Base-by-base conservation (phyloP, 352 stramenopile species). In the Saprolegnia parasitica region DNA sequence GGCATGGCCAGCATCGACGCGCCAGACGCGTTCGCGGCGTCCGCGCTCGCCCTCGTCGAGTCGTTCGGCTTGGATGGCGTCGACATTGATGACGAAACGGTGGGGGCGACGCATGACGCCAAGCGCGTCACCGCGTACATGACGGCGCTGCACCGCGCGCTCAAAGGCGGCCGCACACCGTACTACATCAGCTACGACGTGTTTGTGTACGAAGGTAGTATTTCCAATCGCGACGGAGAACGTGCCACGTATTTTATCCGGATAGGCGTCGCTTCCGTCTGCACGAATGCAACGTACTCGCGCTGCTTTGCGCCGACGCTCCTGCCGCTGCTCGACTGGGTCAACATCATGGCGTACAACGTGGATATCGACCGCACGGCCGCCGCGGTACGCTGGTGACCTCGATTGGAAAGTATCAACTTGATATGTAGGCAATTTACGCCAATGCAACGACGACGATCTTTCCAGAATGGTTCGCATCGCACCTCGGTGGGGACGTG, bases 311-410 rank as follows among this genome's bases (percentile, higher is more conserved):
- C 83, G 3, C 71, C 72, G 8, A 68, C 55, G 35, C 64, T 88
- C 1, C 63, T 91, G 29, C 60, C 79, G 24, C 81, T 80, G 21
- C 72, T 90, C 21, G 80, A 90, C 71, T 91, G 83, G 83, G 70
- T 91, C 46, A 89, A 91, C 71, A 88, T 91, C 68, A 91, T 91
- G 83, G 80, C 83, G 55, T 91, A 91, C 76, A 91, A 91, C 60
- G 81, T 88, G 40, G 77, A 86, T 16, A 11, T 74, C 26, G 74
- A 88, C 49, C 71, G 72, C 10, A 58, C 49, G 0, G 75, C 65
- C 0, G 83, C 83, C 8, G 81, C 79, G 1, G 65, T 46, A 46
- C 15, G 8, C 8, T 46, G 8, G 8, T 46, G 39, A 8, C 8
- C 8, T 8, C 8, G 8, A 46, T 46, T 15, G 15, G 8, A 15